Base-by-base conservation (phyloP, 2,329 filamentous ascomycete species). In the Xylariaceae sp. region DNA sequence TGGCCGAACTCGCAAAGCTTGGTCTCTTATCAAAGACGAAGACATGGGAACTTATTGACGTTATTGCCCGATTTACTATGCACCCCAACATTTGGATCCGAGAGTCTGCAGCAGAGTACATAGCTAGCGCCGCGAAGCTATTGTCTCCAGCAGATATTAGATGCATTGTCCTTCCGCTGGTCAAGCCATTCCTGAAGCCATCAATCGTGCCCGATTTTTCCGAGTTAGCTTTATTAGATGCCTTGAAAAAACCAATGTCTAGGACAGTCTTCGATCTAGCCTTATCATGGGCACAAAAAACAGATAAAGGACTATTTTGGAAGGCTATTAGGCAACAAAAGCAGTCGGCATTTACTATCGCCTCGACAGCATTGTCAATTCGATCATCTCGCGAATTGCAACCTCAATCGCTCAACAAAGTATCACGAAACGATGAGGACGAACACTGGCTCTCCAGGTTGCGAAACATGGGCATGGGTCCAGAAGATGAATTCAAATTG, bases 61-160 rank as follows among this genome's bases (percentile, higher is more conserved):
- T 93, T 32, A 84, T 93, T 11, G 87, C 83, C 6, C 85, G 92
- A 3, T 96, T 97, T 65, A 87, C 92, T 10, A 87, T 96, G 78
- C 94, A 99, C 68, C 94, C 94, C 0, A 97, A 96, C 63, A 77
- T 91, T 7, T 99, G 94, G 93, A 92, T 99, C 47, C 85, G 93
- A 30, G 93, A 97, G 73, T 90, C 93, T 8, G 87, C 93, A 2
- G 83, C 89, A 6, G 86, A 93, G 59, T 96, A 97, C 62, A 77
- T 97, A 30, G 85, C 91, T 3, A 85, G 88, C 50, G 84, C 90
- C 1, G 87, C 89, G 1, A 86, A 80, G 53, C 92, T 88, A 64
- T 72, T 97, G 13, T 89, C 90, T 0, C 76, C 82, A 18, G 91
- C 93, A 3, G 93, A 97, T 69, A 82, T 87, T 32, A 85, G 89